Base-by-base conservation (phyloP, 306 rosid genomes). In the Citrullus mucosospermus region DNA sequence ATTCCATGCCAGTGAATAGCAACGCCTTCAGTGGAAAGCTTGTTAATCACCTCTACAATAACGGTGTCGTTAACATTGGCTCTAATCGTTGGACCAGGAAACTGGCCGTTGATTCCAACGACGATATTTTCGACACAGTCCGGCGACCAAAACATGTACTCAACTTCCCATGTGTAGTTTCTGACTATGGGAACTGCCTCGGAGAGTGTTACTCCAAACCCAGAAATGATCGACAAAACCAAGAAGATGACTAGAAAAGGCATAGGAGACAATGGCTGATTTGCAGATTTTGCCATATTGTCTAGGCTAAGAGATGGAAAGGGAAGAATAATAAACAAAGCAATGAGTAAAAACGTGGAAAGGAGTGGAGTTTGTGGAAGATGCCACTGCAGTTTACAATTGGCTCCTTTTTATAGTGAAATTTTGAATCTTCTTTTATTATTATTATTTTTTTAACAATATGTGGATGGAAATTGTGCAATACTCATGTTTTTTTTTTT, bases 1-100 rank as follows among this genome's bases (percentile, higher is more conserved):
- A 93, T 89, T 65, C 97, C 98, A 79, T 92, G 98, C 97, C 97
- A 93, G 63, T 93, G 97, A 80, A 93, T 89, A 28, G 90, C 96
- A 25, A 93, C 91, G 3, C 98, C 97, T 60, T 94, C 97, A 0
- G 98, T 90, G 74, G 11, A 14, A 28, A 94, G 93, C 76, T 88
- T 90, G 80, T 94, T 94, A 58, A 89, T 87, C 78, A 94, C 83
- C 3, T 85, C 87, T 28, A 94, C 83, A 16, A 61, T 80, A 56
- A 94, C 72, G 1, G 83, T 89, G 59, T 94, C 98, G 0, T 91
- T 91, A 30, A 81, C 91, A 32, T 82, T 70, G 32, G 96, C 96
- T 38, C 86, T 59, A 22, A 94, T 90, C 7, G 96, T 89, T 4
- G 98, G 97, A 0, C 97, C 94, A 0, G 98, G 98, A 66, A 90